Percentiles rank a stretch among this genome's conserved stretches.
Evolutionary conservation across 306 rosid genomes (phyloP).

Genomic region (Styphnolobium japonicum): DNA sequence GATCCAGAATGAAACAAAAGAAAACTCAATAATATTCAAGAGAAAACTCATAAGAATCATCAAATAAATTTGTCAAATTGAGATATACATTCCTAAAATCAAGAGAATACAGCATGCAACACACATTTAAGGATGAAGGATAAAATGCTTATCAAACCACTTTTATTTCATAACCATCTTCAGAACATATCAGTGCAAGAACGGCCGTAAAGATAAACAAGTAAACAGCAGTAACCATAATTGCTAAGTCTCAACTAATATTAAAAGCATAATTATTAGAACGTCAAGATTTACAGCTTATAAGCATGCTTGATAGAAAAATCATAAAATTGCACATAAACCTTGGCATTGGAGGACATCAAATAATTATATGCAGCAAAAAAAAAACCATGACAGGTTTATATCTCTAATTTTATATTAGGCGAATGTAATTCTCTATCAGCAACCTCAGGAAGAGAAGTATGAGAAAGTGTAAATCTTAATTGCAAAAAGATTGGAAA

Average conservation of each 20-base stretch:
- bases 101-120: not conserved
- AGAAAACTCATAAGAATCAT: not conserved
- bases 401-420: not conserved
- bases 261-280: no score
- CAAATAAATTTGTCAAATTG: conserved; percentile 18
- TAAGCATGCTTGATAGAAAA: not conserved
- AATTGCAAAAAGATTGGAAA: not conserved
- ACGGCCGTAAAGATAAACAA: not conserved
- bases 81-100: not conserved
- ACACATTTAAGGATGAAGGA: not conserved
- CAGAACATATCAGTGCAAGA: conserved; percentile 12
- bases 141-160: not conserved
- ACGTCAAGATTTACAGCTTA: not conserved
- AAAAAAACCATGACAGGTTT: not conserved
- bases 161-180: not conserved
- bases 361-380: not conserved
- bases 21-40: not conserved
- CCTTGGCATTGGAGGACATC: conserved; percentile 14
- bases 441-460: not conserved
- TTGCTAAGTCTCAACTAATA: not conserved
- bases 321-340: not conserved
- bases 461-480: not conserved
- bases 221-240: not conserved
- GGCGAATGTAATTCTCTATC: not conserved
- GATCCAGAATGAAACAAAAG: not conserved